A percentile compares a stretch with the other conserved stretches of the same genome.
Evolutionary conservation across 495 filamentous ascomycete genomes (phyloP).

Genomic region (Lasiosphaeria hispida): DNA sequence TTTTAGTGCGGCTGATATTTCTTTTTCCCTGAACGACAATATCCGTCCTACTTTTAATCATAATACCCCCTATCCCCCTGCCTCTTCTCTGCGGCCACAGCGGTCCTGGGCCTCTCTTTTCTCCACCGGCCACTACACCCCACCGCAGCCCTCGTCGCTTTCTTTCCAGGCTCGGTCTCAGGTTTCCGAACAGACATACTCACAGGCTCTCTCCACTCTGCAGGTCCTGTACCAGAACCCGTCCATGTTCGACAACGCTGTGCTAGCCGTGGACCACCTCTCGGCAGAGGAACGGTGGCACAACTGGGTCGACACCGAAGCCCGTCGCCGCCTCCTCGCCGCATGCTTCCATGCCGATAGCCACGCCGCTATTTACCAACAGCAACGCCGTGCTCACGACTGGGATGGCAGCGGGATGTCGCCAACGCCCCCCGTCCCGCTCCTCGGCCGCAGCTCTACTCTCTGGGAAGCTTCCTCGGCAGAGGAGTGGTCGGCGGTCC

Average conservation of each 20-base stretch:
- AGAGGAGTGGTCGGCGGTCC: slow-evolving; percentile 33
- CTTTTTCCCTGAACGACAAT: slow-evolving; percentile 4
- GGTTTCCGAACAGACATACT: slow-evolving; percentile 39
- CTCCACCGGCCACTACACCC: slow-evolving; percentile 19
- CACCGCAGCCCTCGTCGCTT: slow-evolving; percentile 17
- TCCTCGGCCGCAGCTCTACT: slow-evolving; percentile 33
- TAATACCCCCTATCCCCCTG: slow-evolving; percentile 17
- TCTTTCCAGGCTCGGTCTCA: slow-evolving; percentile 22
- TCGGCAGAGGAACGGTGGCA: slow-evolving; percentile 41
- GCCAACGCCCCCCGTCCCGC: slow-evolving; percentile 34
- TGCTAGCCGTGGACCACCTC: slow-evolving; percentile 28
- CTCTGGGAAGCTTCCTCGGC: slow-evolving; percentile 42
- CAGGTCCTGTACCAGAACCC: slow-evolving; percentile 38
- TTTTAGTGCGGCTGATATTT: slow-evolving; percentile 1
- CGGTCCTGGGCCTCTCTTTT: slow-evolving; percentile 32
- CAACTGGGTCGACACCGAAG: slow-evolving; percentile 48
- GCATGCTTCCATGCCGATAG: slow-evolving; percentile 52
- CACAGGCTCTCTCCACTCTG: slow-evolving; percentile 41
- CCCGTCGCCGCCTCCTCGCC: slow-evolving; percentile 47
- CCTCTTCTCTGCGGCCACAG: slow-evolving; percentile 12
- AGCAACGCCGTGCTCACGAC: slow-evolving; percentile 40
- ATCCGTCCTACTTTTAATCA: slow-evolving; percentile 18
- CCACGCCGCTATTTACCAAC: slow-evolving; percentile 49
- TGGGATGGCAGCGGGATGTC: slow-evolving; percentile 26
- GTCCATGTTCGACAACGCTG: slow-evolving; percentile 22